Percentiles rank a stretch among this genome's conserved stretches.
Conservation (phyloP, 148 eudicot genomes). For the Amaranthus palmeri region DNA sequence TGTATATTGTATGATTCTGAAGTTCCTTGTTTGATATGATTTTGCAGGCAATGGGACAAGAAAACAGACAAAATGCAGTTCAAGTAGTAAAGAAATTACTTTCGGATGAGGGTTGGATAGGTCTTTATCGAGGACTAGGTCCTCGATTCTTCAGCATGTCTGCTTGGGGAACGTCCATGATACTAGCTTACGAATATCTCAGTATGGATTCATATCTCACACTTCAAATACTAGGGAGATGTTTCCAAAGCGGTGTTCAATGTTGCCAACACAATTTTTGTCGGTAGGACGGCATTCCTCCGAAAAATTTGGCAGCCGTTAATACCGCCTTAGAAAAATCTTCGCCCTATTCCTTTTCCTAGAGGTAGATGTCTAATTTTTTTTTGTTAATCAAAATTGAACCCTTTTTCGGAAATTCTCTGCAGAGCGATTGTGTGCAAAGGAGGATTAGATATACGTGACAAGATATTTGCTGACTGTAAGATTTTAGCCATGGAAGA, state of each 20-base stretch:
- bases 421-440: slow-evolving; percentile 71
- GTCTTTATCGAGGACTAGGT: slow-evolving; percentile 90
- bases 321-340: too few species aligned
- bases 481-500: background rate
- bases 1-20: slow-evolving; percentile 1
- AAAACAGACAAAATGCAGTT: slow-evolving; percentile 49
- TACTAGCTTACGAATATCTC: slow-evolving; percentile 84
- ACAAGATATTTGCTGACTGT: slow-evolving; percentile 20
- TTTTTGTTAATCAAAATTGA: background rate
- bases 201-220: slow-evolving; percentile 45
- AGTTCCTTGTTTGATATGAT: background rate
- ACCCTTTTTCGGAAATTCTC: background rate
- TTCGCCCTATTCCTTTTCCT: background rate
- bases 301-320: too few species aligned
- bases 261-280: too few species aligned
- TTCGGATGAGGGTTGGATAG: slow-evolving; percentile 87
- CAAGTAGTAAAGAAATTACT: slow-evolving; percentile 76
- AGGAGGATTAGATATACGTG: slow-evolving; percentile 35
- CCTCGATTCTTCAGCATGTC: slow-evolving; percentile 99
- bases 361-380: background rate
- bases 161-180: slow-evolving; percentile 99
- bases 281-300: too few species aligned
- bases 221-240: background rate
- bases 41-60: slow-evolving; percentile 65
- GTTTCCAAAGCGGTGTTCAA: too few species aligned